Evolutionary conservation across 208 protist species (phyloP), one percentile per base, ranked within the genome.

Genomic region (Trypanosoma platydactyli): DNA sequence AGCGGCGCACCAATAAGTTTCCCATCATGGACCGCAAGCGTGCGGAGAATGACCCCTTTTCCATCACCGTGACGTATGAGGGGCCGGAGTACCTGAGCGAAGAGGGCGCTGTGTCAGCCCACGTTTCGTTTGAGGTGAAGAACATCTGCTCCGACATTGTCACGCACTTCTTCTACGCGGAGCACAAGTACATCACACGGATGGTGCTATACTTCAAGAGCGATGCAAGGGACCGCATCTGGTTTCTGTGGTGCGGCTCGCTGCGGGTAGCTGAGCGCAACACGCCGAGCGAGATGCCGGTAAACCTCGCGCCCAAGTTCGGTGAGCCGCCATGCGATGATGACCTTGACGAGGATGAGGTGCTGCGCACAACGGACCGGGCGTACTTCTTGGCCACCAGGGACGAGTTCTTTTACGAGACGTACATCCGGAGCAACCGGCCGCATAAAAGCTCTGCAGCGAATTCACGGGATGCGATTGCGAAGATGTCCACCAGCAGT

Each of bases 161-260:
- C 18, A 76, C 83, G 57, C 90, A 95, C 73, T 95, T 95, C 70
- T 91, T 91, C 76, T 88, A 88, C 73, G 91, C 86, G 7, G 87
- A 95, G 71, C 88, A 95, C 82, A 95, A 95, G 68, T 87, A 85
- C 62, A 94, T 95, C 70, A 94, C 90, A 3, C 83, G 90, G 41
- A 95, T 95, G 90, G 90, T 94, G 49, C 73, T 92, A 49, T 94
- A 94, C 79, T 94, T 94, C 79, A 94, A 94, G 64, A 64, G 66
- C 1, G 88, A 94, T 55, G 72, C 77, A 30, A 68, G 76, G 9
- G 80, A 94, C 54, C 76, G 79, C 25, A 42, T 94, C 42, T 94
- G 88, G 88, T 68, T 94, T 3, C 59, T 94, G 70, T 94, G 88
- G 88, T 94, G 88, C 51, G 85, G 86, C 41, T 92, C 83, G 24